These are phyloP conservation scores for Camellia japonica DNA, from an alignment of 148 eudicot species.

Conservation along the genomic window DNA sequence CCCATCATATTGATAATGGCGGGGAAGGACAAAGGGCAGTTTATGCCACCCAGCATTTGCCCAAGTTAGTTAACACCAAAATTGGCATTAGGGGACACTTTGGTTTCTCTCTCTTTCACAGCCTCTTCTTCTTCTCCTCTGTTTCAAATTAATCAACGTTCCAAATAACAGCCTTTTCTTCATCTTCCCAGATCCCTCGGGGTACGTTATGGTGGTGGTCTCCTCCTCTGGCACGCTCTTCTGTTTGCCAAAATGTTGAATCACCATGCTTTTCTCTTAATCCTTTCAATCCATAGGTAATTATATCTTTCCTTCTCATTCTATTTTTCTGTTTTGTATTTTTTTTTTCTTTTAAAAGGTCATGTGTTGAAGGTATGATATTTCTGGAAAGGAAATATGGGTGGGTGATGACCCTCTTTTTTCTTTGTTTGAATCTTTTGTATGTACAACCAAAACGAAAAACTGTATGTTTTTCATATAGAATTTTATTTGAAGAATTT, in stretches of 20 bases:
- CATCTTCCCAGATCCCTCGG: background rate
- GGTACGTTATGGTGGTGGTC: background rate
- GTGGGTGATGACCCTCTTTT: background rate
- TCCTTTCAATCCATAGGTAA: conserved; percentile 4
- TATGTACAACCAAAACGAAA: background rate
- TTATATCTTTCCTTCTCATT: background rate
- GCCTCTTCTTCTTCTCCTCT: background rate
- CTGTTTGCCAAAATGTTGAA: background rate
- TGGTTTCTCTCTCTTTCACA: background rate
- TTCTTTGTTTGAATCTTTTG: background rate
- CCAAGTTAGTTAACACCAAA: conserved; percentile 15
- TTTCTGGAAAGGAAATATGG: background rate
- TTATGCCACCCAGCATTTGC: conserved; percentile 2
- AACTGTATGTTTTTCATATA: background rate
- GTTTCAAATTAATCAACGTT: background rate
- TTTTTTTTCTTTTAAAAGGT: background rate
- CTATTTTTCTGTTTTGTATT: background rate
- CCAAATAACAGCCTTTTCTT: background rate
- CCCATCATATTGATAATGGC: too few relatives aligned
- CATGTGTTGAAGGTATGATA: background rate
- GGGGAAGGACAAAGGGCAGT: too few relatives aligned
- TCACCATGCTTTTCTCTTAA: background rate
- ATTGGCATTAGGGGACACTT: background rate
- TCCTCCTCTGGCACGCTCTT: background rate
- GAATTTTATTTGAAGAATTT: conserved; percentile 4